Evolutionary conservation across 108 stramenopile species (phyloP).

Genomic region (Halocafeteria seosinensis): DNA sequence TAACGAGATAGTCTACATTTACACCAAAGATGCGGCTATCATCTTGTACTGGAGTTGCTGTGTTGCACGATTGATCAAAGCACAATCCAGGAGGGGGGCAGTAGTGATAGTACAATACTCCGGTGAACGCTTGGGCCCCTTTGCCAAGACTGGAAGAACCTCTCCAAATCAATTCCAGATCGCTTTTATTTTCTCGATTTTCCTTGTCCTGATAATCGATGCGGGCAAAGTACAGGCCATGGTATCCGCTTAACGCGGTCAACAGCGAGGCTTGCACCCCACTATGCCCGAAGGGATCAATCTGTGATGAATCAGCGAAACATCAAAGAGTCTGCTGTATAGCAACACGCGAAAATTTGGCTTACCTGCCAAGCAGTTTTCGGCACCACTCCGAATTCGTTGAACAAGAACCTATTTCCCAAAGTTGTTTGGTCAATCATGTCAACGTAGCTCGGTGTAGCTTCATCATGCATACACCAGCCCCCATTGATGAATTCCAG

Average conservation of each 20-base stretch:
- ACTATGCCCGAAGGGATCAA: constrained; percentile 93
- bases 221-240: constrained; percentile 75
- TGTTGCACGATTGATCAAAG: constrained; percentile 44
- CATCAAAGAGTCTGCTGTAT: too few relatives aligned
- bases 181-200: constrained; percentile 33
- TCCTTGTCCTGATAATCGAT: constrained; percentile 79
- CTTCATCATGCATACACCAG: constrained; percentile 96
- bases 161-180: constrained; percentile 12
- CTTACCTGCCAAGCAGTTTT: constrained; percentile 78
- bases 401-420: constrained; percentile 61
- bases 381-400: constrained; percentile 59
- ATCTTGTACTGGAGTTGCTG: constrained; percentile 31
- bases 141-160: constrained; percentile 14
- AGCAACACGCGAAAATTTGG: too few relatives aligned
- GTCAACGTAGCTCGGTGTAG: constrained; percentile 64
- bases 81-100: constrained; percentile 37
- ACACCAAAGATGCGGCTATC: constrained; percentile 7
- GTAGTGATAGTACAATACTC: neutral
- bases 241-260: constrained; percentile 54
- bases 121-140: constrained; percentile 11
- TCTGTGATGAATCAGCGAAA: too few relatives aligned
- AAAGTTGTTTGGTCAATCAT: constrained; percentile 92
- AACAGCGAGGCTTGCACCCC: constrained; percentile 67
- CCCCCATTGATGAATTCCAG: constrained; percentile 77
- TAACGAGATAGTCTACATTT: constrained; percentile 16